Evolutionary conservation across 2,329 filamentous ascomycete genomes (phyloP).

Genomic region (Colletotrichum orbiculare): DNA sequence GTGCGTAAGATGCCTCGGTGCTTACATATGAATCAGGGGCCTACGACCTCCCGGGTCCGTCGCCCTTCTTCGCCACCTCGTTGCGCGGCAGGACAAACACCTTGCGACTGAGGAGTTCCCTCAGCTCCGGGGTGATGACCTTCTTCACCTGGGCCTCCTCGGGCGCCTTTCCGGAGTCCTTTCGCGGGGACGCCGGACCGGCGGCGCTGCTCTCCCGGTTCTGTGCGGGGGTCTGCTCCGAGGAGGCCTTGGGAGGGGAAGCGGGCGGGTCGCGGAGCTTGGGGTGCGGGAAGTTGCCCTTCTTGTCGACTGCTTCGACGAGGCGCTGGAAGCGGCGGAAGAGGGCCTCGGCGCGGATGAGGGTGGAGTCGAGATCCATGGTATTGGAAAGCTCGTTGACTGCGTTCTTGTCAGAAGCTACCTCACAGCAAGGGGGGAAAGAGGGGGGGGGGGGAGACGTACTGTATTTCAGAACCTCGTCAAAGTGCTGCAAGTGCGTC

Average conservation of each 20-base stretch:
- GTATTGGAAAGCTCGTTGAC: constrained; percentile 95
- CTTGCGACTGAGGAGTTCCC: constrained; percentile 62
- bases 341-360: constrained; percentile 88
- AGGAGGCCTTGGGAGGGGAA: constrained; percentile 27
- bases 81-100: constrained; percentile 57
- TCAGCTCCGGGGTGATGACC: constrained; percentile 68
- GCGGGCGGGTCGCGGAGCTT: constrained; percentile 35
- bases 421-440: not conserved
- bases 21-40: too few relatives aligned
- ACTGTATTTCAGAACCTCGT: constrained; percentile 97
- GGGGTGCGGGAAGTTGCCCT: constrained; percentile 81
- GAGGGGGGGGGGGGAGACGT: constrained; percentile 48
- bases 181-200: constrained; percentile 41
- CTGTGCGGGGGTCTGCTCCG: not conserved
- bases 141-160: constrained; percentile 50
- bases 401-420: constrained; percentile 48
- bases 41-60: not conserved
- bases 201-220: constrained; percentile 29
- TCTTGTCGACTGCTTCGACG: constrained; percentile 93
- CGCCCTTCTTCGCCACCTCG: constrained; percentile 44
- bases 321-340: constrained; percentile 89
- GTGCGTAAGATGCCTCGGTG: too few relatives aligned
- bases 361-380: constrained; percentile 88
- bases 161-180: constrained; percentile 49
- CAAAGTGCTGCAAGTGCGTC: constrained; percentile 92